A percentile compares a stretch with the other conserved stretches of the same genome.
phyloP scores from a whole-genome alignment of 2,329 filamentous ascomycete species.

The Grosmannia serpens region DNA sequence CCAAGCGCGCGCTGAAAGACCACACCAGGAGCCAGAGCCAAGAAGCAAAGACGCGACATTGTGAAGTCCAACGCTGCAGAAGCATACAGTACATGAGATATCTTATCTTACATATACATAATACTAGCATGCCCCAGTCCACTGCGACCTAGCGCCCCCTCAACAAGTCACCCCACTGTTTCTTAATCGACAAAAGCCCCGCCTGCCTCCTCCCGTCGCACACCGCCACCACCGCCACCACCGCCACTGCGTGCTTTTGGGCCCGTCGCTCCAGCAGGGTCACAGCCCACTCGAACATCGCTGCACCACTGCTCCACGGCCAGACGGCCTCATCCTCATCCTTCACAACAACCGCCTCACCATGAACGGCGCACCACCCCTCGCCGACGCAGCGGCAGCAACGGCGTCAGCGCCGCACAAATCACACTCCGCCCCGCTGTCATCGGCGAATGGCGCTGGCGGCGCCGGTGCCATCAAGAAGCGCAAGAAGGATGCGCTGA shows the following conservation, averaged over 20 bases:
- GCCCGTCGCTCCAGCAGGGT: background rate
- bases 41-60: background rate
- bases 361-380: conserved; percentile 11
- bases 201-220: background rate
- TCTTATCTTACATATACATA: background rate
- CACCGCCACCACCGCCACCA: conserved; percentile 1
- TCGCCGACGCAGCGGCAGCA: conserved; percentile 3
- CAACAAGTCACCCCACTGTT: background rate
- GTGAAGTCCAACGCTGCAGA: background rate
- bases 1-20: background rate
- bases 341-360: conserved; percentile 1
- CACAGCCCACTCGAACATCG: background rate
- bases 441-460: conserved; percentile 4
- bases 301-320: background rate
- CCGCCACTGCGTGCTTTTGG: background rate
- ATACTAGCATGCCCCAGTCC: background rate
- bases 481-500: conserved; percentile 61
- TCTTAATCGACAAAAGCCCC: background rate
- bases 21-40: background rate
- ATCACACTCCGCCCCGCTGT: conserved; percentile 3
- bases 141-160: background rate
- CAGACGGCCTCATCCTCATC: background rate
- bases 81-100: background rate
- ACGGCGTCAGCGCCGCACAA: conserved; percentile 2
- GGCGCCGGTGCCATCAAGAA: conserved; percentile 38